Percentiles rank a stretch among this genome's conserved stretches.
Conservation (phyloP, 108 stramenopile genomes). For the Nitzschia sp. region DNA sequence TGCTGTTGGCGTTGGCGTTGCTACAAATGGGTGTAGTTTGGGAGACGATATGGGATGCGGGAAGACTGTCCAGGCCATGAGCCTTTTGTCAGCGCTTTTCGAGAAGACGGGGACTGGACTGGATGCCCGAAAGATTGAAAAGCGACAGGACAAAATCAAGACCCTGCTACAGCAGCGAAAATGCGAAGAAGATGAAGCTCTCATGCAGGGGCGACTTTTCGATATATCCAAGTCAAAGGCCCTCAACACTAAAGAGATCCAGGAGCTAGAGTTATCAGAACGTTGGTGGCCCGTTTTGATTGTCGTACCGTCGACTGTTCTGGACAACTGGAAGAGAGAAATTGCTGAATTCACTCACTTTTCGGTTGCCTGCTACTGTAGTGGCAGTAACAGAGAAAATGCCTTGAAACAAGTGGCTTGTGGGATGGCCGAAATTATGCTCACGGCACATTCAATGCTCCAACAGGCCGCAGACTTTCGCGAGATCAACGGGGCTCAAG, state of each 20-base stretch:
- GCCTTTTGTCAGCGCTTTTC: conserved; percentile 70
- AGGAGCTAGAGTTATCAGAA: conserved; percentile 8
- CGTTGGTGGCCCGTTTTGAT: conserved; percentile 70
- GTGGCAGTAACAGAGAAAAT: conserved; percentile 20
- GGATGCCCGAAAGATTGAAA: conserved; percentile 39
- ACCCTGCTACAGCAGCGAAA: conserved; percentile 1
- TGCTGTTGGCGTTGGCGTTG: background rate
- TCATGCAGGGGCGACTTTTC: conserved; percentile 10
- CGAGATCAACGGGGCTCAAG: conserved; percentile 28
- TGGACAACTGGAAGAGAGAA: conserved; percentile 70
- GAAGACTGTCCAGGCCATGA: conserved; percentile 77
- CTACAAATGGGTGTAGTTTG: too few relatives aligned
- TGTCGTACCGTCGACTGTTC: conserved; percentile 71
- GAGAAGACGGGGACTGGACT: conserved; percentile 70
- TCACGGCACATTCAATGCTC: conserved; percentile 61
- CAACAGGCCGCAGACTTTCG: conserved; percentile 9
- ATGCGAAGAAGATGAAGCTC: conserved; percentile 37
- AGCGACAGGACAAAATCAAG: conserved; percentile 20
- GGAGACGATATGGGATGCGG: conserved; percentile 66
- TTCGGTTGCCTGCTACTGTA: conserved; percentile 48
- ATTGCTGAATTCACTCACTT: conserved; percentile 80
- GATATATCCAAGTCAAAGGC: background rate
- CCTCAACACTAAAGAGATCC: background rate
- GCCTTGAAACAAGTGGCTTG: conserved; percentile 47
- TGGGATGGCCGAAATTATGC: conserved; percentile 68